A percentile compares a stretch with the other conserved stretches of the same genome.
phyloP scores from a whole-genome alignment of 345 rosid species.

The Capsella bursapastoris region DNA sequence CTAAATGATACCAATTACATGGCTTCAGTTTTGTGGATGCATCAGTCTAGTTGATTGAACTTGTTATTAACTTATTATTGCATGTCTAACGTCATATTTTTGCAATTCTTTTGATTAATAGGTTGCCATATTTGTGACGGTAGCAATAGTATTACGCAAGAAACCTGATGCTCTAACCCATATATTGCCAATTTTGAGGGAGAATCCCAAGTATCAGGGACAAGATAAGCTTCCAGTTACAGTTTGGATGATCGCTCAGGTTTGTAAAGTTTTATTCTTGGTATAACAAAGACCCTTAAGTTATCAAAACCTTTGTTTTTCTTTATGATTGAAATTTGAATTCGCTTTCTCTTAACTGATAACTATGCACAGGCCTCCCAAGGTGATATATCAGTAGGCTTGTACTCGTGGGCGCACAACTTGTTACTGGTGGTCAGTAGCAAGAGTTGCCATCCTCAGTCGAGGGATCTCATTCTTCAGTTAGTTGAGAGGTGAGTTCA shows the following conservation, averaged over 20 bases:
- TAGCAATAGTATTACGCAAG: conserved; percentile 70
- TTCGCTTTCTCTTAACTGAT: not conserved
- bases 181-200: conserved; percentile 61
- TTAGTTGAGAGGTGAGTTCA: conserved; percentile 49
- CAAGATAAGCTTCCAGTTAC: conserved; percentile 70
- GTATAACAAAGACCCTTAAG: not conserved
- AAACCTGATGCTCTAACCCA: conserved; percentile 71
- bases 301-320: not conserved
- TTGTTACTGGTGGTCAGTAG: conserved; percentile 55
- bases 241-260: conserved; percentile 81
- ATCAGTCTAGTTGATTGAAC: not conserved
- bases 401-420: conserved; percentile 65
- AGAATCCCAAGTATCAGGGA: conserved; percentile 67
- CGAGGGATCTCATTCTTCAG: conserved; percentile 75
- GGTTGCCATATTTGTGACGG: conserved; percentile 75
- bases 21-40: not conserved
- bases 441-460: conserved; percentile 66
- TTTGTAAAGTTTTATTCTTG: conserved; percentile 34
- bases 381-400: conserved; percentile 71
- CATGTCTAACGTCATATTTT: not conserved
- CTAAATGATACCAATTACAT: not conserved
- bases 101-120: conserved; percentile 38
- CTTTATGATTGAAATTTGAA: conserved; percentile 1
- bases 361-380: conserved; percentile 56
- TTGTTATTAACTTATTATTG: not conserved